phyloP scores from a whole-genome alignment of 164 flowering plant species.

The Protea cynaroides region DNA sequence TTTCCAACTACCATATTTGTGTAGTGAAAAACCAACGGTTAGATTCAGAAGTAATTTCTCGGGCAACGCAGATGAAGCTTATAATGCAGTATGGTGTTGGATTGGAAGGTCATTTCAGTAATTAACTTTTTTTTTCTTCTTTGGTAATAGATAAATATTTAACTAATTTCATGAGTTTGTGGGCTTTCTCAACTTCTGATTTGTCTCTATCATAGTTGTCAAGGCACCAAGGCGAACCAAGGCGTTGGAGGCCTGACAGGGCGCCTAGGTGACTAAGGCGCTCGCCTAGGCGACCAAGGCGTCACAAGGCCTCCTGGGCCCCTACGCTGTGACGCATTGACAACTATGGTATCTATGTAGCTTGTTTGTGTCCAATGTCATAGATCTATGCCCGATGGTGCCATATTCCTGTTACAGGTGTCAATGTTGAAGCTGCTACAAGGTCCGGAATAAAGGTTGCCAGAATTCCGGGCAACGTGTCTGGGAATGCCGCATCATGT shows the following conservation, averaged over 20 bases:
- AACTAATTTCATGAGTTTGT: background rate
- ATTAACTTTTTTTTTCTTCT: background rate
- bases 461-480: conserved; percentile 56
- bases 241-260: too few relatives aligned
- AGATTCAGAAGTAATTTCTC: conserved; percentile 47
- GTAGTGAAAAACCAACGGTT: conserved; percentile 54
- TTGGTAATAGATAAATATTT: background rate
- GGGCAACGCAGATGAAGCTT: conserved; percentile 75
- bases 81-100: conserved; percentile 94
- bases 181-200: conserved; percentile 1
- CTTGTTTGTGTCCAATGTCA: background rate
- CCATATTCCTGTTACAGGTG: conserved; percentile 37
- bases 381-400: background rate
- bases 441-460: conserved; percentile 79
- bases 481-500: conserved; percentile 90
- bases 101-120: conserved; percentile 51
- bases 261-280: too few relatives aligned
- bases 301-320: too few relatives aligned
- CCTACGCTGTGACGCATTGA: too few relatives aligned
- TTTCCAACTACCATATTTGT: conserved; percentile 62
- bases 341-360: background rate
- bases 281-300: too few relatives aligned
- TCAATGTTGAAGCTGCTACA: conserved; percentile 80
- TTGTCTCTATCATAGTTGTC: too few relatives aligned
- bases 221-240: too few relatives aligned